Base-by-base conservation (phyloP, 495 filamentous ascomycete genomes). In the Neurospora terricola region DNA sequence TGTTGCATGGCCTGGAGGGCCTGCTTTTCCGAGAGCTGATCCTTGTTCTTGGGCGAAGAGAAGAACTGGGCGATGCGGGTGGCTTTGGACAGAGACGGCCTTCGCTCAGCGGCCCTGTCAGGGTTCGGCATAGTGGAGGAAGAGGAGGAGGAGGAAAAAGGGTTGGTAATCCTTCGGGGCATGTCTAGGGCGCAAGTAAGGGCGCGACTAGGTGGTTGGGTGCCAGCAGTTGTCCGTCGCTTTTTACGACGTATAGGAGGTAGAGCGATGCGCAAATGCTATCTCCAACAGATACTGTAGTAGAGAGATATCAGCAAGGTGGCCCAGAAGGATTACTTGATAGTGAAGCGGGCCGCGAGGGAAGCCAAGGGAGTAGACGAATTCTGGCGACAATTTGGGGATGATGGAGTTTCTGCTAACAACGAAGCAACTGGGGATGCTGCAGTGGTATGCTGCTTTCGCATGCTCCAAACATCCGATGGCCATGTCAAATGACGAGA, bases 21-120 rank as follows among this genome's bases (percentile, higher is more conserved):
- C 75, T 89, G 83, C 74, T 87, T 82, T 38, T 85, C 82, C 36
- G 86, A 78, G 36, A 79, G 81, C 71, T 86, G 83, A 70, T 88
- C 86, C 77, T 90, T 93, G 71, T 87, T 80, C 82, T 92, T 94
- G 72, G 90, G 87, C 30, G 93, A 88, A 21, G 89, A 87, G 82
- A 90, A 90, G 80, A 90, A 86, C 76, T 88, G 86, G 38, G 85
- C 85, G 70, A 90, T 83, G 73, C 85, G 85, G 72, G 86, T 88
- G 76, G 83, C 86, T 76, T 86, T 87, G 71, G 88, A 88, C 72
- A 83, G 83, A n/a, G 88, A 89, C 27, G 87, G 84, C 71, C 86
- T 82, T 71, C 87, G 82, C 76, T 87, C 68, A 66, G 73, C 82
- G 39, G 77, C 66, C 78, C 76, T 82, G 72, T 85, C 84, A 30